Evolutionary conservation across 2,329 filamentous ascomycete genomes (phyloP), one percentile per base, ranked within the genome.

Genomic region (Alternaria brassicae): DNA sequence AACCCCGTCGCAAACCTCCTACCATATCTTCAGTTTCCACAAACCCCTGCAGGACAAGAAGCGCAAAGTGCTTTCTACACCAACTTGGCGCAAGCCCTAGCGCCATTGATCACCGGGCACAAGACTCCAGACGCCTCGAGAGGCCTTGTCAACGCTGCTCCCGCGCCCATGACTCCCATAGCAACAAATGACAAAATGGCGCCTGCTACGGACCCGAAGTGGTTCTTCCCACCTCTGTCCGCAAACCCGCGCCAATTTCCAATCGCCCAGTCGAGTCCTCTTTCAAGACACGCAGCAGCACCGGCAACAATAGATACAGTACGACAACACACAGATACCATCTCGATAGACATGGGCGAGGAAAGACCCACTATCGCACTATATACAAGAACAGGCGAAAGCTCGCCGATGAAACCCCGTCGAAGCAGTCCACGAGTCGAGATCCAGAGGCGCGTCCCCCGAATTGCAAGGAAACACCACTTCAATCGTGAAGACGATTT

Each of bases 401-500:
- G 42, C 37, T 53, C 50, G 7, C 49, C 49, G 8, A 44, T n/a
- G 6, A 28, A 19, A 34, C 39, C 27, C 41, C 63, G 49, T 7
- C 58, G 61, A 48, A 63, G 56, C 40, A 63, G 57, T 45, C 66
- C 63, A 4, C 57, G 60, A 15, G 67, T 69, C 9, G 61, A 58
- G 6, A 56, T 70, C 3, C 55, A 56, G n/a, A 48, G 25, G 17
- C 54, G 49, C 27, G 41, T 53, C 2, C 39, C 60, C 34, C 21
- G 42, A 3, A 4, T 9, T 1, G 12, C 12, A 1, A 39, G 10
- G 9, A 66, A 56, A 37, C 72, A 69, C n/a, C 10, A 30, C 7
- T 79, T 78, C 49, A 74, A 62, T 6, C 58, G 67, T 34, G 72
- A 75, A 40, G 75, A 79, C 19, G 71, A 78, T 34, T 58, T 72